Percentiles rank a stretch among this genome's conserved stretches.
phyloP scores from a whole-genome alignment of 73 alveolate species.

The Symbiodinium pilosum region DNA sequence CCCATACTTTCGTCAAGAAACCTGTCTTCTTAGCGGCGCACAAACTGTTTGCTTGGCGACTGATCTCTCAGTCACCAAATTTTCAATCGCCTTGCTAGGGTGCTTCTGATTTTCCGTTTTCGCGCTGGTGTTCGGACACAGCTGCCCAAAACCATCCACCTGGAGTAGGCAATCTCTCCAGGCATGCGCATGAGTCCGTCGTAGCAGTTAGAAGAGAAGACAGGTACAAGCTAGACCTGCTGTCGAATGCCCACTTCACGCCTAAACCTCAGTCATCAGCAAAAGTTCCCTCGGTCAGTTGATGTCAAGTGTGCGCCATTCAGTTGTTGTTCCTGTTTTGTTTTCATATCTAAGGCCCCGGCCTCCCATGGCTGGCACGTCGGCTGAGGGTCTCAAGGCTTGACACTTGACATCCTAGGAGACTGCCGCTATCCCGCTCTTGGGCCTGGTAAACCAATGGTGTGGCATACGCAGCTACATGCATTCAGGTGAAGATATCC shows the following conservation, averaged over 20 bases:
- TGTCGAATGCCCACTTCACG: conserved; percentile 87
- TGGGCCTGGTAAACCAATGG: no score
- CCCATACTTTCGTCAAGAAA: not conserved
- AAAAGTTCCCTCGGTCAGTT: not conserved
- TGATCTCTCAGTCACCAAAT: not conserved
- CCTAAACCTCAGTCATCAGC: no score
- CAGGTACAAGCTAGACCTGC: conserved; percentile 76
- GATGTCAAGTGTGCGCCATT: not conserved
- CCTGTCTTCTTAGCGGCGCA: not conserved
- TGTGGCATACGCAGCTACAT: no score
- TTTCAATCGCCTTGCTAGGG: no score
- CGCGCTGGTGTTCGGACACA: no score
- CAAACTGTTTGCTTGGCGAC: not conserved
- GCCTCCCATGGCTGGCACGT: conserved; percentile 63
- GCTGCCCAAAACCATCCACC: no score
- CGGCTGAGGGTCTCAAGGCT: conserved; percentile 32
- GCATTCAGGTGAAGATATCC: no score
- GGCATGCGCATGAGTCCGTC: not conserved
- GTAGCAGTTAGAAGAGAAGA: no score
- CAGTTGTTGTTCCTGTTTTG: not conserved
- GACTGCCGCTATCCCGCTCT: no score
- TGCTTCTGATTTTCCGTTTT: no score
- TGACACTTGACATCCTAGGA: no score
- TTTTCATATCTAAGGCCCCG: conserved; percentile 30
- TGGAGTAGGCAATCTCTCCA: no score